These are phyloP conservation scores for Afroboletus lepidellus DNA, from an alignment of 1,284 basidiomycete genomes.

Conservation along the genomic window DNA sequence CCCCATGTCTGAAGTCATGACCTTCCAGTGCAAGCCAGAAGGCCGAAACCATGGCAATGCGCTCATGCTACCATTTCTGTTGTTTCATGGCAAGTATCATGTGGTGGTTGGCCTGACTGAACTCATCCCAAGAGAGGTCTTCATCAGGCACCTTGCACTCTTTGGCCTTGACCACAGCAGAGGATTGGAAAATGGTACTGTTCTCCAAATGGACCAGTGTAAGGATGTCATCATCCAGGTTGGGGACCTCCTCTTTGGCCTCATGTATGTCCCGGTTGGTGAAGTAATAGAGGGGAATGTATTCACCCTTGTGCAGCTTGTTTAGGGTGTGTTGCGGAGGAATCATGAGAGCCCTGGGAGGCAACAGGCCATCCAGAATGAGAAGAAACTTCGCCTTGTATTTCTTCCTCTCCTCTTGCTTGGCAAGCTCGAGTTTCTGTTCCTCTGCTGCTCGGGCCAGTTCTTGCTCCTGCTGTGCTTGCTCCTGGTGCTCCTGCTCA, in stretches of 20 bases:
- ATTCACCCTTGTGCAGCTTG: neutral
- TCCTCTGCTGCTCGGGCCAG: neutral
- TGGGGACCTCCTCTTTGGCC: neutral
- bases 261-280: neutral
- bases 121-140: neutral
- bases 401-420: neutral
- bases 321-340: neutral
- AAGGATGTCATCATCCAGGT: neutral
- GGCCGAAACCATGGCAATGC: neutral
- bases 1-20: neutral
- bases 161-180: neutral
- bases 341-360: neutral
- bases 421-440: neutral
- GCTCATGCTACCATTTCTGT: neutral
- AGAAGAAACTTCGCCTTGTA: neutral
- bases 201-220: neutral
- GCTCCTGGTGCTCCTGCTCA: too few species aligned
- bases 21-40: neutral
- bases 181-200: neutral
- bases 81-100: neutral
- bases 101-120: neutral
- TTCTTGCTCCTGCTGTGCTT: neutral
- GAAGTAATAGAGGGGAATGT: neutral
- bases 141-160: neutral
- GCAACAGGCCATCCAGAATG: neutral